Percentiles rank a stretch among this genome's conserved stretches.
Evolutionary conservation across 768 basidiomycete species (phyloP).

Genomic region (Kwoniella sp.): DNA sequence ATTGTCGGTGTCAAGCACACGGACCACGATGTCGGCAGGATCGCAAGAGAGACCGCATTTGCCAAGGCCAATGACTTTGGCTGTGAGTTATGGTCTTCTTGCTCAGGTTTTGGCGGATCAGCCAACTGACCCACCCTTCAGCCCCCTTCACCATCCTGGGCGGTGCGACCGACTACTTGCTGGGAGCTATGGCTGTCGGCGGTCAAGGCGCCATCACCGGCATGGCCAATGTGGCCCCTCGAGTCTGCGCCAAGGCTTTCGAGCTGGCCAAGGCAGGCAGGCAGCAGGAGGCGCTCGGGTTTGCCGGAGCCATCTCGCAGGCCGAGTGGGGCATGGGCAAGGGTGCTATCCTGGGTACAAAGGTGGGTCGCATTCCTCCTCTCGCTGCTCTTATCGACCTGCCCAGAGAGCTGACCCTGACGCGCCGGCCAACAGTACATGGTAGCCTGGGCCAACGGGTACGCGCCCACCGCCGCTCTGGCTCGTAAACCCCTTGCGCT

Average conservation of each 20-base stretch:
- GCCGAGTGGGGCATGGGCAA: conserved; percentile 33
- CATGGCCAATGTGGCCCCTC: conserved; percentile 29
- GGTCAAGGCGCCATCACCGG: conserved; percentile 34
- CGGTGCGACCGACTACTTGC: conserved; percentile 32
- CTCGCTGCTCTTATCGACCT: not conserved
- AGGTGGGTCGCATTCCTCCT: conserved; percentile 25
- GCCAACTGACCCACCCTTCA: not conserved
- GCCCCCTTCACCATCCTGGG: conserved; percentile 28
- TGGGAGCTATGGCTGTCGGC: conserved; percentile 21
- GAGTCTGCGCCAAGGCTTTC: conserved; percentile 22
- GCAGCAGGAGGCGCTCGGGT: conserved; percentile 15
- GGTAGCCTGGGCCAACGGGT: conserved; percentile 9
- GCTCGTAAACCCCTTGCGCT: conserved; percentile 21
- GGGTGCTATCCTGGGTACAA: conserved; percentile 22
- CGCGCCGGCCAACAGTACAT: conserved; percentile 8
- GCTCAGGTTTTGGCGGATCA: not conserved
- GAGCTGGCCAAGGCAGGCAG: conserved; percentile 23
- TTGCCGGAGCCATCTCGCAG: conserved; percentile 13
- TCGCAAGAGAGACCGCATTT: conserved; percentile 33
- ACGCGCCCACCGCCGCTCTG: conserved; percentile 16
- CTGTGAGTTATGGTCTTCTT: conserved; percentile 4
- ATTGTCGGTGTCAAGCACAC: conserved; percentile 51
- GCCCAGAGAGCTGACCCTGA: not conserved
- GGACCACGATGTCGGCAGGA: conserved; percentile 49
- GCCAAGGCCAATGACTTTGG: conserved; percentile 11